phyloP scores from a whole-genome alignment of 208 protist species.

The Endotrypanum monterogeii region DNA sequence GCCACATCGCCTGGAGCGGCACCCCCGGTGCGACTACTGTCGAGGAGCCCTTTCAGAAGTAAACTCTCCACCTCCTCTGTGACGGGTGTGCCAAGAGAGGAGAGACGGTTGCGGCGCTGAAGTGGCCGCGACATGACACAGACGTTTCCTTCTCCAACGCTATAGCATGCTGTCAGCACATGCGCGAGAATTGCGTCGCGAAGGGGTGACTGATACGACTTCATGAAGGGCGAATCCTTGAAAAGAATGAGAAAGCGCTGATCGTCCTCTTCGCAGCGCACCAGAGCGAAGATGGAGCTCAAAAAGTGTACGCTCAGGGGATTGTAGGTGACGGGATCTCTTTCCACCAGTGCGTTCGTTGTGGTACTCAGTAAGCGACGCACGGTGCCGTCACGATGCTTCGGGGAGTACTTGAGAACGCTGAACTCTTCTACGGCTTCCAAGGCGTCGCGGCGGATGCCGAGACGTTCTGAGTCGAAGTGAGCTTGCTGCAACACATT shows the following conservation, averaged over 20 bases:
- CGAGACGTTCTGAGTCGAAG: conserved; percentile 75
- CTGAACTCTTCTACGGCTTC: conserved; percentile 80
- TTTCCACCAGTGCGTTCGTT: conserved; percentile 73
- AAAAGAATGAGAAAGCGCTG: conserved; percentile 88
- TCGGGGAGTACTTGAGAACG: conserved; percentile 60
- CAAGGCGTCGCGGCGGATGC: conserved; percentile 59
- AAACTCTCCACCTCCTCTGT: conserved; percentile 86
- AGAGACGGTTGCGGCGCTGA: conserved; percentile 70
- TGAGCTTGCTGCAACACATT: conserved; percentile 46
- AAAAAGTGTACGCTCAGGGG: conserved; percentile 71
- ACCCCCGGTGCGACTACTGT: conserved; percentile 18
- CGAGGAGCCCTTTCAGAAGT: conserved; percentile 73
- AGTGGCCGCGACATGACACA: conserved; percentile 54
- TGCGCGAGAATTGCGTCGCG: conserved; percentile 89
- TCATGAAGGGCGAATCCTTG: conserved; percentile 57
- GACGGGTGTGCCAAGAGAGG: conserved; percentile 48
- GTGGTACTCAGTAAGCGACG: conserved; percentile 78
- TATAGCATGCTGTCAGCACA: conserved; percentile 78
- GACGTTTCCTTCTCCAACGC: conserved; percentile 68
- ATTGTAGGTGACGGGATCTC: conserved; percentile 88
- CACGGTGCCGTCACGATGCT: conserved; percentile 53
- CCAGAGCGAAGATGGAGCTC: conserved; percentile 63
- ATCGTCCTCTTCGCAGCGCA: conserved; percentile 82
- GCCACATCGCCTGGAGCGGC: neutral
- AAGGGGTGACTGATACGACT: conserved; percentile 80